phyloP scores from a whole-genome alignment of 257 asterid genomes.

The Scutellaria barbata region DNA sequence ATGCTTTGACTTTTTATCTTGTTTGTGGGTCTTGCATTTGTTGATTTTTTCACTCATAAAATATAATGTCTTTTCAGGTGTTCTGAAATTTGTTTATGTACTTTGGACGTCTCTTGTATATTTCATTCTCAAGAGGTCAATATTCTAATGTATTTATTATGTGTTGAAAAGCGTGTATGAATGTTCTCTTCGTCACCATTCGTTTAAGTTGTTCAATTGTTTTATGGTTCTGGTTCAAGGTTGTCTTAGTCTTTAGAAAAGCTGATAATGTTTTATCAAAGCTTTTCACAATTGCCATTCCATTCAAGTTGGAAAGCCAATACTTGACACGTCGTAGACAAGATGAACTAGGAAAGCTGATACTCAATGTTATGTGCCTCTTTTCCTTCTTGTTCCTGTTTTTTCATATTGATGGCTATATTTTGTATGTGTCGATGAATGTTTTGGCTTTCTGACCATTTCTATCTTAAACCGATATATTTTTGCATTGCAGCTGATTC shows the following conservation, averaged over 20 bases:
- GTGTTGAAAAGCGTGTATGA: background rate
- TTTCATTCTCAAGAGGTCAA: conserved; percentile 6
- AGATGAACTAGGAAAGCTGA: too few relatives aligned
- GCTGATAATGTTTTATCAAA: background rate
- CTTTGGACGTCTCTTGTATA: background rate
- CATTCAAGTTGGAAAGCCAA: too few relatives aligned
- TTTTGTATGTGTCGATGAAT: background rate
- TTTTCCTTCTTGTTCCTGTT: background rate
- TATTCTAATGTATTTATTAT: background rate
- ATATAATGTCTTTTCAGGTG: background rate
- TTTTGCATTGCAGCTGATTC: conserved; percentile 8
- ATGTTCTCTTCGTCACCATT: background rate
- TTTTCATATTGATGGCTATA: background rate
- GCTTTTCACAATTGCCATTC: too few relatives aligned
- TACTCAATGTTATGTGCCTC: background rate
- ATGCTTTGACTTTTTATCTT: conserved; percentile 26
- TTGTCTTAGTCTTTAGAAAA: background rate
- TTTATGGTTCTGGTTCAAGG: background rate
- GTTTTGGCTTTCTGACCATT: background rate
- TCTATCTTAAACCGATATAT: background rate
- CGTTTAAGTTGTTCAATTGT: background rate
- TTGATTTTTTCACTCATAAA: background rate
- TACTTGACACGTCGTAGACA: too few relatives aligned
- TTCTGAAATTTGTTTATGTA: background rate
- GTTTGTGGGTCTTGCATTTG: background rate